Base-by-base conservation (phyloP, 2,329 filamentous ascomycete genomes). In the Aspergillus quadricinctus region DNA sequence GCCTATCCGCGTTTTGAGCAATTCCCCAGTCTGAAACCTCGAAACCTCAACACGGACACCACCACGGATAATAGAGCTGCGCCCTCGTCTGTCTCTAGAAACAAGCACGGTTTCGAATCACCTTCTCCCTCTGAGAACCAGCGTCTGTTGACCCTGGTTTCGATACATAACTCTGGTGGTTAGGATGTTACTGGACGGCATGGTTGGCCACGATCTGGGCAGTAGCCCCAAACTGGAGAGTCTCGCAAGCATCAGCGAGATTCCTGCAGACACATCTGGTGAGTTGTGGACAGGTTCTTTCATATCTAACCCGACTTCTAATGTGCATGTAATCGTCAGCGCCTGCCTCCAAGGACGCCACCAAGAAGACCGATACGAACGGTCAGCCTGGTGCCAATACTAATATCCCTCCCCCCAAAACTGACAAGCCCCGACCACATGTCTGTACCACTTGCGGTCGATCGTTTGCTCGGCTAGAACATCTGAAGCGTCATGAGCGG, bases 351-450 rank as follows among this genome's bases (percentile, higher is more conserved):
- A 69, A 68, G 52, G 68, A 71, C 28, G 64, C 49, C 29, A 61
- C 66, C 51, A 73, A 72, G 55, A 66, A 69, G 56, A 57, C 58
- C 56, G 66, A 71, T 37, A 57, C 67, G 54, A 72, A 67, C 53
- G 63, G 61, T 40, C 64, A 62, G 52, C 55, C 62, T 28, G 65
- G 65, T 52, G 55, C 62, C 48, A 73, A 77, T 59, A 61, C 61
- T 48, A 67, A 64, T 45, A 64, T 71, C 63, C 90, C 90, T 65
- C 89, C 90, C 43, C 89, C 93, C 50, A 99, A 97, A 79, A 96
- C 92, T 61, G 94, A 99, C 77, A 99, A 97, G 79, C 94, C 94
- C 55, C 86, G 93, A 62, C 94, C 94, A 62, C 94, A 99, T 76
- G 87, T 96, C 58, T 99, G 94, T 78, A 86, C 81, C 43, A 97